Percentiles rank a stretch among this genome's conserved stretches.
phyloP scores from a whole-genome alignment of 2,329 filamentous ascomycete genomes.

The Graphilbum fragrans region DNA sequence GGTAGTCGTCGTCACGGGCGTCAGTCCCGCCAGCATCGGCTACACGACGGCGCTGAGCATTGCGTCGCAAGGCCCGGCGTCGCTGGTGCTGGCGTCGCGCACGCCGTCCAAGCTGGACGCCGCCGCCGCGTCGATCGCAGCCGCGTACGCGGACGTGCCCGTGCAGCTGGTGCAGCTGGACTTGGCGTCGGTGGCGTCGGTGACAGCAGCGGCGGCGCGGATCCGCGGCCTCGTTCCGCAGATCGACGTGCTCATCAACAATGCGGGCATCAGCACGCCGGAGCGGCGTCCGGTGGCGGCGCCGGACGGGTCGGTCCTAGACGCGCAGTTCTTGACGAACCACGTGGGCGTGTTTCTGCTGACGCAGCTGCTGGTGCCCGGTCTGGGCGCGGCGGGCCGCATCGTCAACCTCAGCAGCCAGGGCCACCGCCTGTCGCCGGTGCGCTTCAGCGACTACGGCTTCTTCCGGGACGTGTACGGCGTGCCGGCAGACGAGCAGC shows the following conservation, averaged over 20 bases:
- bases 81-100: conserved; percentile 32
- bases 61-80: conserved; percentile 27
- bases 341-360: conserved; percentile 35
- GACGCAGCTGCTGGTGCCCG: conserved; percentile 30
- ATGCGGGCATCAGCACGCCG: conserved; percentile 23
- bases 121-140: conserved; percentile 24
- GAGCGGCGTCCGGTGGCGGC: conserved; percentile 19
- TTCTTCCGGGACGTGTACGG: conserved; percentile 26
- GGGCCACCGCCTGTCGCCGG: conserved; percentile 22
- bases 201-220: conserved; percentile 19
- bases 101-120: conserved; percentile 27
- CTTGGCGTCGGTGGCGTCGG: conserved; percentile 19
- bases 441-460: conserved; percentile 29
- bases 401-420: conserved; percentile 28
- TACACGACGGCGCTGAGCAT: conserved; percentile 27
- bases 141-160: conserved; percentile 9
- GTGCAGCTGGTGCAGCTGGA: conserved; percentile 19
- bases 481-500: conserved; percentile 12
- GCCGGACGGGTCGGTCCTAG: conserved; percentile 18
- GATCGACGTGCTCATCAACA: conserved; percentile 30
- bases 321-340: conserved; percentile 19
- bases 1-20: conserved; percentile 20
- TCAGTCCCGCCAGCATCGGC: conserved; percentile 28
- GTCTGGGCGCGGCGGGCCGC: conserved; percentile 18
- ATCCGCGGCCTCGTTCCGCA: conserved; percentile 13